A percentile compares a stretch with the other conserved stretches of the same genome.
Conservation (phyloP, 176 grass and related monocot species). For the Musa acuminata region DNA sequence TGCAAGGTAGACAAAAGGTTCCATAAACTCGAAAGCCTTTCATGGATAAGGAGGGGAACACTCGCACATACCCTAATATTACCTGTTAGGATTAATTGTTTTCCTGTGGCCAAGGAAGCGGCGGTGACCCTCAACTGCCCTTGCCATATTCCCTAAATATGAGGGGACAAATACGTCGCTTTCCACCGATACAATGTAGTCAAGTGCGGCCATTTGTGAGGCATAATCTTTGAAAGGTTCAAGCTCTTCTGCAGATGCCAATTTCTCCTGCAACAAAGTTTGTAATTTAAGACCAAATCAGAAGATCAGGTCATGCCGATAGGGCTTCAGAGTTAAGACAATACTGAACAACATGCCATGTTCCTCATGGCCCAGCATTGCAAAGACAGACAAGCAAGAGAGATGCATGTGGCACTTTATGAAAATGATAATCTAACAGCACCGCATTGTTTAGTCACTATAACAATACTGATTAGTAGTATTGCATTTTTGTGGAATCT, state of each 20-base stretch:
- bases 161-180: constrained; percentile 53
- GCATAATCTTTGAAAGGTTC: constrained; percentile 40
- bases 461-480: too few species aligned
- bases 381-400: too few species aligned
- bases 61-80: neutral
- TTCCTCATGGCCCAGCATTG: too few species aligned
- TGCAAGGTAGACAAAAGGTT: constrained; percentile 4
- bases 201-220: constrained; percentile 50
- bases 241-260: constrained; percentile 68
- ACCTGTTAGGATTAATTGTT: constrained; percentile 85
- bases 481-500: too few species aligned
- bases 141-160: constrained; percentile 49
- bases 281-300: neutral
- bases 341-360: neutral
- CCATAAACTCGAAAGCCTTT: constrained; percentile 1
- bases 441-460: too few species aligned
- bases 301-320: neutral
- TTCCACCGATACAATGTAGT: constrained; percentile 52
- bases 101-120: constrained; percentile 73
- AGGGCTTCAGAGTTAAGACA: neutral
- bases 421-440: too few species aligned
- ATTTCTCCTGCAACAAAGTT: constrained; percentile 56
- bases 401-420: too few species aligned
- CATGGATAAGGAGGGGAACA: neutral
- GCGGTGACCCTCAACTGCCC: constrained; percentile 44